A percentile compares a stretch with the other conserved stretches of the same genome.
phyloP scores from a whole-genome alignment of 257 asterid species.

The Ilex aquifolium region DNA sequence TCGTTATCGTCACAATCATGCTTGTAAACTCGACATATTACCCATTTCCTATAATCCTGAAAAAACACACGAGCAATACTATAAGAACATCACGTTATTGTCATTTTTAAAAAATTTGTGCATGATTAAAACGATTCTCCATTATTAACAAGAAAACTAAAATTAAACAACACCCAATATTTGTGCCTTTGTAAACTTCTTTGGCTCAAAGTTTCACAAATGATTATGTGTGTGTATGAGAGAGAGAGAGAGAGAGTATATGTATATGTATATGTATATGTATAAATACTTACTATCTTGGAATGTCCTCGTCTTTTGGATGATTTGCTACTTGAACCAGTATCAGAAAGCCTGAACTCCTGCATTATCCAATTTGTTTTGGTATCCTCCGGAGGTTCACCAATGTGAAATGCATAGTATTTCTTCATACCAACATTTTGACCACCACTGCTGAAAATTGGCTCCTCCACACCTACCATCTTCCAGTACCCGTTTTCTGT shows the following conservation, averaged over 20 bases:
- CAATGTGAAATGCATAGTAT: conserved; percentile 52
- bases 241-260: too few relatives aligned
- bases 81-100: too few relatives aligned
- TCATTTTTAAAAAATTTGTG: too few relatives aligned
- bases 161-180: too few relatives aligned
- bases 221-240: too few relatives aligned
- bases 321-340: conserved; percentile 38
- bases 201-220: too few relatives aligned
- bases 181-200: too few relatives aligned
- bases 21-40: neutral
- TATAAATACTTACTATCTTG: neutral
- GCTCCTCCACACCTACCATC: conserved; percentile 60
- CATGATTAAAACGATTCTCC: too few relatives aligned
- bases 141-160: too few relatives aligned
- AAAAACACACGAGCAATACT: neutral
- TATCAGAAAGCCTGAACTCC: conserved; percentile 55
- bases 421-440: conserved; percentile 64
- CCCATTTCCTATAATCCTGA: neutral
- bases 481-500: conserved; percentile 83
- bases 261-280: too few relatives aligned
- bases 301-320: conserved; percentile 44
- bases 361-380: conserved; percentile 90
- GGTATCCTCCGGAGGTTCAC: conserved; percentile 50
- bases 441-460: conserved; percentile 43
- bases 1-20: neutral